These are phyloP conservation scores for Wickerhamiella allomyrinae DNA, from an alignment of 805 yeast genomes.

Conservation along the genomic window DNA sequence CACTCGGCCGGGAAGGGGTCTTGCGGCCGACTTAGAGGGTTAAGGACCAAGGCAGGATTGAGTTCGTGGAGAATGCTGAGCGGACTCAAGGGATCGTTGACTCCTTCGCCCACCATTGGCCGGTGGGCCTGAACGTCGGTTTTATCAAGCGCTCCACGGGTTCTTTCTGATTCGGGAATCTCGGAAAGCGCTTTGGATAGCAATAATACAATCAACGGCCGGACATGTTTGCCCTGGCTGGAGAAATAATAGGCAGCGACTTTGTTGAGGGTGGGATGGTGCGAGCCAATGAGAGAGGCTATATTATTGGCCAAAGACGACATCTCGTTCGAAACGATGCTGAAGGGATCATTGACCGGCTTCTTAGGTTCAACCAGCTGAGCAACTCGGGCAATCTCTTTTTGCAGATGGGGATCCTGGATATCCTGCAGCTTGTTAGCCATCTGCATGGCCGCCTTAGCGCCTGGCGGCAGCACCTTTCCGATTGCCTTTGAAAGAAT, in stretches of 20 bases:
- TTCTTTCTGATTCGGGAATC: constrained; percentile 57
- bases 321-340: constrained; percentile 89
- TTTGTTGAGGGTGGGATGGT: constrained; percentile 83
- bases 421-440: constrained; percentile 5
- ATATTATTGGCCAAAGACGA: constrained; percentile 74
- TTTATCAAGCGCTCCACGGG: constrained; percentile 45
- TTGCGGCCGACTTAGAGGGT: constrained; percentile 75
- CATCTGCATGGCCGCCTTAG: not conserved
- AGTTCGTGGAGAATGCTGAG: constrained; percentile 76
- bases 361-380: constrained; percentile 23
- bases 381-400: constrained; percentile 20
- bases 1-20: constrained; percentile 48
- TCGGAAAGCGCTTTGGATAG: constrained; percentile 62
- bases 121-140: constrained; percentile 19
- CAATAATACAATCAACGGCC: constrained; percentile 79
- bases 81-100: constrained; percentile 49
- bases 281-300: constrained; percentile 75
- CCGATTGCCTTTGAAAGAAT: constrained; percentile 2
- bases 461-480: constrained; percentile 1
- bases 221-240: constrained; percentile 88
- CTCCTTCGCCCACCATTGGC: constrained; percentile 20
- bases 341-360: constrained; percentile 65
- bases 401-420: constrained; percentile 6
- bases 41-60: constrained; percentile 62
- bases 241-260: constrained; percentile 93